phyloP scores from a whole-genome alignment of 177 flowering plant genomes.

The Tripterygium wilfordii region DNA sequence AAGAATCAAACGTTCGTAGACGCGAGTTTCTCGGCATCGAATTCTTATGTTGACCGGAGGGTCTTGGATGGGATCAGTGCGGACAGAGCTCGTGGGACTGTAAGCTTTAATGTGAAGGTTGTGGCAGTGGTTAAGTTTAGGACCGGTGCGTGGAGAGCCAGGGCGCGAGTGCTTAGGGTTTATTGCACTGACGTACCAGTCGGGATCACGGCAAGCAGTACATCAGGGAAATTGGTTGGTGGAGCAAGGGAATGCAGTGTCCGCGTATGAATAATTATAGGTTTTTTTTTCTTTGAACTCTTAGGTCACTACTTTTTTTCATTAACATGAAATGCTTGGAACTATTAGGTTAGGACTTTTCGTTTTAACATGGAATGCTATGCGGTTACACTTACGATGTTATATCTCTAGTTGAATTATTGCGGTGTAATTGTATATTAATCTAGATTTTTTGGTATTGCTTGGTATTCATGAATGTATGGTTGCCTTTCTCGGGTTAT shows the following conservation, averaged over 20 bases:
- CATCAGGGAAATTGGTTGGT: conserved; percentile 34
- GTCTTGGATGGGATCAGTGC: conserved; percentile 12
- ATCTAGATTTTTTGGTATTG: not conserved
- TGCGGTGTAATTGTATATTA: not conserved
- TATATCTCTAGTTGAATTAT: not conserved
- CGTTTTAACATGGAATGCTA: no score
- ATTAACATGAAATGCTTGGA: no score
- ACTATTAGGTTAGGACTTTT: no score
- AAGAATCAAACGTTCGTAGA: conserved; percentile 21
- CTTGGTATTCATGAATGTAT: not conserved
- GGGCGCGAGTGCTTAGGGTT: conserved; percentile 41
- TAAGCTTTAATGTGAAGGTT: conserved; percentile 41
- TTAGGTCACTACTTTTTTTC: not conserved
- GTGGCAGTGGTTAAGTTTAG: conserved; percentile 31
- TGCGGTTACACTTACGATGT: no score
- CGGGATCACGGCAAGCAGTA: conserved; percentile 15
- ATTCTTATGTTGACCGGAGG: conserved; percentile 17
- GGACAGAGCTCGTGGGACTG: conserved; percentile 32
- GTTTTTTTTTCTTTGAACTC: not conserved
- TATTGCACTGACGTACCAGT: conserved; percentile 38
- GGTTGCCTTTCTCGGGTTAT: not conserved
- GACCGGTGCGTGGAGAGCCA: conserved; percentile 43
- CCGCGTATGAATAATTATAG: no score
- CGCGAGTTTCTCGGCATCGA: conserved; percentile 26
- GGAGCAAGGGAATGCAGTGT: conserved; percentile 40